Base-by-base conservation (phyloP, 305 asterid genomes). In the Salvia sclarea region DNA sequence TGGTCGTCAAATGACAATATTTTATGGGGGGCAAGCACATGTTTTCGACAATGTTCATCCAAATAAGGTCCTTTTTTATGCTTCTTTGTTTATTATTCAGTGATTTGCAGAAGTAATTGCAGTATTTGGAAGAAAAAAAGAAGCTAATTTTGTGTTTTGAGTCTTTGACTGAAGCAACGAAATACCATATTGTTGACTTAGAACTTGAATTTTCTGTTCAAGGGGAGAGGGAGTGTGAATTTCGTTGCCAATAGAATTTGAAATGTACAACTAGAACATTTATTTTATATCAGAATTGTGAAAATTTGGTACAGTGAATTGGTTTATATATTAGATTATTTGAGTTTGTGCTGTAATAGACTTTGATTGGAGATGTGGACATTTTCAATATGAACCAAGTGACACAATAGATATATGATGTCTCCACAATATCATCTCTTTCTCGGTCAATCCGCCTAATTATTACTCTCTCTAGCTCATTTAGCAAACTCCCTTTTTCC, bases 1-100 rank as follows among this genome's bases (percentile, higher is more conserved):
- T 41, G 84, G 89, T 67, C 76, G 88, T 62, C 97, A 92, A 69
- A 92, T 92, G 97, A 90, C 98, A 66, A 90, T 92, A 82, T 92
- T 92, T 76, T 92, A 90, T 13, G 90, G 90, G 48, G 98, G 98
- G 64, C 98, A 92, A 78, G 97, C 97, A 0, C 98, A 90, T 72
- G 98, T 90, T 18, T 92, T 92, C 38, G 97, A 92, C 84, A 79
- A 82, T 64, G 96, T 92, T 66, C 95, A 86, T 70, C 96, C 95
- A 31, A 90, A 78, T 76, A 90, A 92, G 97, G 98, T 92, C 31
- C 58, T 61, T 35, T 75, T 33, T 20, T 14, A 8, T 57, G 71
- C 68, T 33, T 56, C 53, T 41, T 66, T 63, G 9, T 52, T 24
- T 47, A 40, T 11, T 33, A 24, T 16, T 70, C 25, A 24, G 43